These are phyloP conservation scores for Ceriops decandra DNA, from an alignment of 345 rosid genomes.

Conservation along the genomic window DNA sequence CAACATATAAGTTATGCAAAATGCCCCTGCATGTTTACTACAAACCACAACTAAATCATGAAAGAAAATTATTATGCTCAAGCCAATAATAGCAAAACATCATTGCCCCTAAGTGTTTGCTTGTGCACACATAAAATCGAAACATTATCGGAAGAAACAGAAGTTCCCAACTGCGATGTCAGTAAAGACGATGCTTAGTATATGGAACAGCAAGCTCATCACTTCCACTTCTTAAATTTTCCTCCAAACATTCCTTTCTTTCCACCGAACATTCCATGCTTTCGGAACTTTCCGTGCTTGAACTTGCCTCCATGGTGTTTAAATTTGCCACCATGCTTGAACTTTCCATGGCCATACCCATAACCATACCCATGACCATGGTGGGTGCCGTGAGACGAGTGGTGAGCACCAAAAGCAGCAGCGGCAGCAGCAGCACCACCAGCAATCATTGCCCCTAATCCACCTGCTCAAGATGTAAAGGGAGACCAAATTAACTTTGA, in stretches of 20 bases:
- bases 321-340: conserved; percentile 56
- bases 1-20: too few relatives aligned
- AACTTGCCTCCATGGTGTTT: conserved; percentile 47
- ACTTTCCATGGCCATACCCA: conserved; percentile 49
- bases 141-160: too few relatives aligned
- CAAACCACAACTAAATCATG: too few relatives aligned
- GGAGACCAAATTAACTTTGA: neutral
- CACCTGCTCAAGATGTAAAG: conserved; percentile 45
- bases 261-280: conserved; percentile 36
- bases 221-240: conserved; percentile 94
- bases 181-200: neutral
- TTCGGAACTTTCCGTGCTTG: conserved; percentile 43
- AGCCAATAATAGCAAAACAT: too few relatives aligned
- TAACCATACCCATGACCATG: conserved; percentile 15
- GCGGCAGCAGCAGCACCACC: conserved; percentile 95
- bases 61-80: too few relatives aligned
- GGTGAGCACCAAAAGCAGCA: conserved; percentile 69
- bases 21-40: too few relatives aligned
- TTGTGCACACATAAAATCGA: too few relatives aligned
- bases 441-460: conserved; percentile 65
- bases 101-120: too few relatives aligned
- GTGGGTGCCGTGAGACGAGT: conserved; percentile 28
- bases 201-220: conserved; percentile 7
- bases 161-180: too few relatives aligned
- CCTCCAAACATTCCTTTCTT: conserved; percentile 44